These are phyloP conservation scores for Iberis pinnata DNA, from an alignment of 345 rosid species.

Conservation along the genomic window DNA sequence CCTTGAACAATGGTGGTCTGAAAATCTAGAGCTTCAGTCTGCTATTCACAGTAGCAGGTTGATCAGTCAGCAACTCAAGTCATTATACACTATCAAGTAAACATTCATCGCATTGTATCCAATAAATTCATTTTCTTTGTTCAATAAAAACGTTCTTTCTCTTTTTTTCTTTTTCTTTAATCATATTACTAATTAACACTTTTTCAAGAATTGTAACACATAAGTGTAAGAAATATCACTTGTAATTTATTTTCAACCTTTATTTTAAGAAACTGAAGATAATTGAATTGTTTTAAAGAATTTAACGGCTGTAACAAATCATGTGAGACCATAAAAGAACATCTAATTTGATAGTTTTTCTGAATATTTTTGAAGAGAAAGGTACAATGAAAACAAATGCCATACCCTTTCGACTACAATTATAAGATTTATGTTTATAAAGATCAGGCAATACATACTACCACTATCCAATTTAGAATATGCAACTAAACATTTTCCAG, in stretches of 20 bases:
- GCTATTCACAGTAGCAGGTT: conserved; percentile 65
- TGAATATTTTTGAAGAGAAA: no score
- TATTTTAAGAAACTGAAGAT: no score
- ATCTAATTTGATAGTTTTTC: no score
- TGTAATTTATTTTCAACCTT: conserved; percentile 2
- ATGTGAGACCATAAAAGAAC: no score
- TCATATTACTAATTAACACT: conserved; percentile 1
- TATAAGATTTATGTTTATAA: no score
- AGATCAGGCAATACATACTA: no score
- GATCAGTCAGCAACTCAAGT: conserved; percentile 81
- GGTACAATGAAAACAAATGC: no score
- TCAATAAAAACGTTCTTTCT: conserved; percentile 12
- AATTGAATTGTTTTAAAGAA: no score
- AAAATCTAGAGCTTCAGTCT: conserved; percentile 63
- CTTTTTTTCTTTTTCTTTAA: neutral
- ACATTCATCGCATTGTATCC: neutral
- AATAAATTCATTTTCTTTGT: neutral
- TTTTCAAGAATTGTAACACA: conserved; percentile 2
- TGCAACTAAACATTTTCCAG: no score
- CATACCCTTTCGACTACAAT: no score
- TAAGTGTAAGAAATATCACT: conserved; percentile 12
- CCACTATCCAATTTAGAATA: no score
- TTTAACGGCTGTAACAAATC: no score
- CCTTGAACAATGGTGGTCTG: conserved; percentile 98
- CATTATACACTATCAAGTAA: conserved; percentile 47